Evolutionary conservation across 306 rosid species (phyloP), one percentile per base, ranked within the genome.

Genomic region (Prunus dulcis): DNA sequence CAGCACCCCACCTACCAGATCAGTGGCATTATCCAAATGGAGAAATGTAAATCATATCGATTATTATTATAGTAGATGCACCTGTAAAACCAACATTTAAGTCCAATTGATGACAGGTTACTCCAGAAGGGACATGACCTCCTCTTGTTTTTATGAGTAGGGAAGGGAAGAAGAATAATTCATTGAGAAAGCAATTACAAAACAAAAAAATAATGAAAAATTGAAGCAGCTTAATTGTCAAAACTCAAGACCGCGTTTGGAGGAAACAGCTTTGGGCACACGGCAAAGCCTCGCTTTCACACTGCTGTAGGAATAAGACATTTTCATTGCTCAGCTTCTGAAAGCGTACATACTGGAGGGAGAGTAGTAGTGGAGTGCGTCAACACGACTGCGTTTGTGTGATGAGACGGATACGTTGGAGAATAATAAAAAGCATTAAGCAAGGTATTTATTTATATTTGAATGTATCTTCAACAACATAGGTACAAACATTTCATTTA

Each of bases 201-300:
- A 27, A 30, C 15, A 30, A 17, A 19, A 62, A 28, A 30, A 63
- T 10, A 27, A 62, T 2, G 17, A 66, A 22, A 34, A 34, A 14
- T 15, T 66, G 50, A 64, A 56, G 28, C 75, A 69, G 75, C 11
- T 58, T 23, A 70, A 79, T 55, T 61, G 75, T 52, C 74, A 80
- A 79, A 81, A 64, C 74, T 52, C 74, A 80, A 79, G 85, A 67
- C 74, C 86, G 82, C 79, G 83, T 83, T 84, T 75, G 81, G 73
- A 76, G 85, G 84, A 76, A 78, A 74, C 80, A 76, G 52, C 78
- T 71, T 74, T 81, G 69, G 73, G 38, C 68, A 78, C 84, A 72
- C 79, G 81, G 69, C 87, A 86, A 19, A 69, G 58, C 80, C 66
- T 66, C 68, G 74, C 75, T 63, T 81, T 75, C 72, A 69, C 76